Percentiles rank a stretch among this genome's conserved stretches.
Conservation (phyloP, 192 early-diverging fungal species). For the Coemansia sp. region DNA sequence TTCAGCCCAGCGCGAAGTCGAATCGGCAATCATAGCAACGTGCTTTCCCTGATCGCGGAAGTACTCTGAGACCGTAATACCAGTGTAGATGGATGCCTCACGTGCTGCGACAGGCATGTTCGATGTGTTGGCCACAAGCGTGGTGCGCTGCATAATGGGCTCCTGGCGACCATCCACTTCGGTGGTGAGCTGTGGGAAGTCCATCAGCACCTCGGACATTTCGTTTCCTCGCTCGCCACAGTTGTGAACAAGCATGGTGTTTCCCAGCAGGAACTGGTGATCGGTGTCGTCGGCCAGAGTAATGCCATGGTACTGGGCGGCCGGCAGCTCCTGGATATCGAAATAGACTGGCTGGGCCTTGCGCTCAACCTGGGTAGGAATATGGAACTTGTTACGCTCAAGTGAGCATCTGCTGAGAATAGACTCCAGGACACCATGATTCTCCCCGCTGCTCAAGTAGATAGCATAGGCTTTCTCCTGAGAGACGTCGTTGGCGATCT, state of each 20-base stretch:
- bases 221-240: conserved; percentile 97
- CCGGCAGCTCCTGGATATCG: conserved; percentile 5
- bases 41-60: conserved; percentile 99
- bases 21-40: conserved; percentile 99
- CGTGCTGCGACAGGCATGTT: conserved; percentile 99
- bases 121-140: conserved; percentile 98
- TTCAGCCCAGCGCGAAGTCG: conserved; percentile 99
- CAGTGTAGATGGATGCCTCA: conserved; percentile 99
- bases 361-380: background rate
- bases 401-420: background rate
- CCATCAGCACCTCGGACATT: conserved; percentile 99
- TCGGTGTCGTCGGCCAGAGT: conserved; percentile 26
- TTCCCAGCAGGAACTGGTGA: conserved; percentile 57
- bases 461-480: background rate
- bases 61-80: conserved; percentile 99
- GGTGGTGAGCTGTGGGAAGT: conserved; percentile 94
- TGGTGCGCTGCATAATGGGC: conserved; percentile 99
- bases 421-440: background rate
- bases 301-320: conserved; percentile 37
- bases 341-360: background rate
- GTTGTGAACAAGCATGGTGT: conserved; percentile 55
- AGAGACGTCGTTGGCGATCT: too few relatives aligned
- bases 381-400: background rate
- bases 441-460: background rate
- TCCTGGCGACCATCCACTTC: conserved; percentile 94